Evolutionary conservation across 2,329 filamentous ascomycete genomes (phyloP).

Genomic region (Lizonia empirigonia): DNA sequence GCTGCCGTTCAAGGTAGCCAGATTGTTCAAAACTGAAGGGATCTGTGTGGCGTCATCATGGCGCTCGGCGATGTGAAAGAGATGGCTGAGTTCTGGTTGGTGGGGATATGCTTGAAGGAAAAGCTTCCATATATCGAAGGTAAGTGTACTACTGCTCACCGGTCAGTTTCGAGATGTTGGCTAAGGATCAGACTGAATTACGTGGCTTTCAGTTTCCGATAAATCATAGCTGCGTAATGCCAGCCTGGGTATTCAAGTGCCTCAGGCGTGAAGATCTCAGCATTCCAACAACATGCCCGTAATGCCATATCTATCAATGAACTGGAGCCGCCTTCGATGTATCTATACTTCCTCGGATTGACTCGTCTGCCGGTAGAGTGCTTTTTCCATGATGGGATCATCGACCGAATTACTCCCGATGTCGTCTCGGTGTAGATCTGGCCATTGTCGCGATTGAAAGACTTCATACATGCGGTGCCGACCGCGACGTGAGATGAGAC

Average conservation of each 20-base stretch:
- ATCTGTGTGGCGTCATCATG: not conserved
- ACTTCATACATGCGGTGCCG: not conserved
- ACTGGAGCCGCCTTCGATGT: not conserved
- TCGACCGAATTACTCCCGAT: not conserved
- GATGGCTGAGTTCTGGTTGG: not conserved
- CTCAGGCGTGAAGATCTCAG: conserved; percentile 1
- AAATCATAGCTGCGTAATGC: not conserved
- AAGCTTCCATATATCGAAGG: conserved; percentile 1
- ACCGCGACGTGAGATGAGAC: too few relatives aligned
- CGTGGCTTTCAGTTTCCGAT: not conserved
- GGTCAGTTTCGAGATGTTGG: not conserved
- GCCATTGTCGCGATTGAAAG: conserved; percentile 4
- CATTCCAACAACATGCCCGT: conserved; percentile 1
- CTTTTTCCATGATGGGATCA: not conserved
- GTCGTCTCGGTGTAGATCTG: conserved; percentile 5
- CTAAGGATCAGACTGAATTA: not conserved
- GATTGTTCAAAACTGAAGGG: not conserved
- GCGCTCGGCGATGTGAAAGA: not conserved
- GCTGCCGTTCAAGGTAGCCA: not conserved
- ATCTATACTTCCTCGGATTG: not conserved
- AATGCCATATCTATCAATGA: conserved; percentile 2
- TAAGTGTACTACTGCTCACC: conserved; percentile 1
- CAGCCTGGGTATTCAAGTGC: not conserved
- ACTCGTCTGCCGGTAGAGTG: not conserved
- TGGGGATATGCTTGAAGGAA: conserved; percentile 1